Evolutionary conservation across 2,329 filamentous ascomycete species (phyloP), one percentile per base, ranked within the genome.

Genomic region (Cytospora piceicola): DNA sequence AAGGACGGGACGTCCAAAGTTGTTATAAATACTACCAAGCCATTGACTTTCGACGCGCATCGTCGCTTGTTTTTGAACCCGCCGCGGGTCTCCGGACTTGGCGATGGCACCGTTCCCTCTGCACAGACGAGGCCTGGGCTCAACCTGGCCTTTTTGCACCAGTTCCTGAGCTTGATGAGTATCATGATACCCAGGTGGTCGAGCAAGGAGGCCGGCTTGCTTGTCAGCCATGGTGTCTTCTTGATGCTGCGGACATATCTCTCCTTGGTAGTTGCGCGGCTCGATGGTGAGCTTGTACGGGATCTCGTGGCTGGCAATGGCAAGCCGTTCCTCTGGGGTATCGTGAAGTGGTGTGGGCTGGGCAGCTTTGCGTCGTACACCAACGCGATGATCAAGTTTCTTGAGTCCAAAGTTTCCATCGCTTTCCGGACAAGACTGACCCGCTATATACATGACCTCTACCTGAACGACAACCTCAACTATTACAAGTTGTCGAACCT

Each of bases 361-460:
- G 95, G 95, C 52, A 92, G 91, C 2, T 89, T 98, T 69, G 94
- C 94, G 11, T 96, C 94, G 0, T 99, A 99, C 75, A 97, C 94
- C 59, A 99, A 99, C 77, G 93, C 94, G 63, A 97, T 96, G 91
- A 99, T 99, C 83, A 98, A 98, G 78, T 99, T 92, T 79, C 85
- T 99, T 69, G 94, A 99, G 78, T 94, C 92, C 59, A 99, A 99
- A 81, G 93, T 99, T 62, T 97, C 94, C 8, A 99, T 99, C 70
- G 94, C 96, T 39, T 99, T 99, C 84, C 89, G 95, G 52, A 99
- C 95, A 5, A 88, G 95, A 14, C 83, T 99, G 17, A 99, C 95
- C 2, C 85, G 95, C 71, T 99, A 99, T 76, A 97, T 99, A 62
- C 95, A 99, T 77, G 95, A 99, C 73, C 81, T 99, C 11, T 99